Evolutionary conservation across 140 eudicot genomes (phyloP).

Genomic region (Bidens hawaiensis): DNA sequence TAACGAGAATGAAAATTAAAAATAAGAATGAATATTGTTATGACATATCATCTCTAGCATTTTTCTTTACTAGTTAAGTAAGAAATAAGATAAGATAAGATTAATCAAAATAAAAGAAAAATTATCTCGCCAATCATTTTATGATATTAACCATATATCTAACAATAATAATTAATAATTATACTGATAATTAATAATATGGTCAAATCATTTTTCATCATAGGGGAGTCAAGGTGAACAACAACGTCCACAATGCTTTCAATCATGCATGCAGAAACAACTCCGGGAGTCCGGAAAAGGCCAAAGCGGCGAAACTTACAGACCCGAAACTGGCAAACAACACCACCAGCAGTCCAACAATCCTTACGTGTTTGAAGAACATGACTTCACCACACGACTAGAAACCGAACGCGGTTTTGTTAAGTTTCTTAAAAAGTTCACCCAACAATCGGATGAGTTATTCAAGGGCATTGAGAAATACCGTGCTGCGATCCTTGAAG

Average conservation of each 20-base stretch:
- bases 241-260: slow-evolving; percentile 17
- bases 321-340: neutral
- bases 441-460: too few relatives aligned
- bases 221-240: slow-evolving; percentile 35
- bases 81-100: too few relatives aligned
- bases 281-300: neutral
- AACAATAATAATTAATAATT: too few relatives aligned
- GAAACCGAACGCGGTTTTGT: slow-evolving; percentile 50
- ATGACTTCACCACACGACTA: slow-evolving; percentile 40
- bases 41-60: too few relatives aligned
- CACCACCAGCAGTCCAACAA: slow-evolving; percentile 14
- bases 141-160: too few relatives aligned
- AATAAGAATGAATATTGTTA: too few relatives aligned
- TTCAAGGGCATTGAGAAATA: slow-evolving; percentile 56
- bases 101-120: too few relatives aligned
- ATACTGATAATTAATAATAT: too few relatives aligned
- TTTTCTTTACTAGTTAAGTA: too few relatives aligned
- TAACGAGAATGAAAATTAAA: too few relatives aligned
- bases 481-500: slow-evolving; percentile 60
- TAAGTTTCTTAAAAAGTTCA: slow-evolving; percentile 53
- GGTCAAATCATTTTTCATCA: too few relatives aligned
- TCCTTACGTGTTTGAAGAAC: slow-evolving; percentile 73
- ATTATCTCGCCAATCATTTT: too few relatives aligned
- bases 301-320: neutral
- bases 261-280: slow-evolving; percentile 16